Percentiles rank a stretch among this genome's conserved stretches.
phyloP scores from a whole-genome alignment of 768 basidiomycete species.

The Kwoniella bestiolae region DNA sequence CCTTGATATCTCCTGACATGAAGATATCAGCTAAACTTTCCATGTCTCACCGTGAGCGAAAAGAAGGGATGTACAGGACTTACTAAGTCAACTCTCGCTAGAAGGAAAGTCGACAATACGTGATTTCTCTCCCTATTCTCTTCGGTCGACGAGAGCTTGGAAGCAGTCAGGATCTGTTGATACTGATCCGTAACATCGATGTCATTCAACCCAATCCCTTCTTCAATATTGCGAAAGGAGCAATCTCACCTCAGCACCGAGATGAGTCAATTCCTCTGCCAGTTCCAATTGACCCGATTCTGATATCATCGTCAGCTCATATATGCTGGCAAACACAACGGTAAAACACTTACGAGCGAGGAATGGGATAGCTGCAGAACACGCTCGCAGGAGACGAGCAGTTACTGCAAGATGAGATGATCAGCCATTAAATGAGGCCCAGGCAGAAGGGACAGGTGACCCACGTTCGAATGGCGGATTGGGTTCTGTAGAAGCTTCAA shows the following conservation, averaged over 20 bases:
- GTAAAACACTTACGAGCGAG: neutral
- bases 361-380: neutral
- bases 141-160: too few species aligned
- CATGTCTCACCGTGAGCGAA: neutral
- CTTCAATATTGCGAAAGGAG: too few species aligned
- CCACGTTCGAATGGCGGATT: neutral
- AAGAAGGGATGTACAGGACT: neutral
- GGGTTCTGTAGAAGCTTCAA: neutral
- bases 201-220: neutral
- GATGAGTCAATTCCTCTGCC: neutral
- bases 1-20: neutral
- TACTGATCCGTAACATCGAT: neutral
- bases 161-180: too few species aligned
- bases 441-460: neutral
- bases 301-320: neutral
- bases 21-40: too few species aligned
- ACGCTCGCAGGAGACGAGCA: neutral
- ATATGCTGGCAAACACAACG: neutral
- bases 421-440: neutral
- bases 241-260: neutral
- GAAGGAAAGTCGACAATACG: neutral
- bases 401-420: neutral
- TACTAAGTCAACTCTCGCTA: slow-evolving; percentile 7
- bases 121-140: neutral
- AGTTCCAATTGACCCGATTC: neutral